Percentiles rank a stretch among this genome's conserved stretches.
Evolutionary conservation across 129 eudicot species (phyloP).

Genomic region (Pittosporum tobira): DNA sequence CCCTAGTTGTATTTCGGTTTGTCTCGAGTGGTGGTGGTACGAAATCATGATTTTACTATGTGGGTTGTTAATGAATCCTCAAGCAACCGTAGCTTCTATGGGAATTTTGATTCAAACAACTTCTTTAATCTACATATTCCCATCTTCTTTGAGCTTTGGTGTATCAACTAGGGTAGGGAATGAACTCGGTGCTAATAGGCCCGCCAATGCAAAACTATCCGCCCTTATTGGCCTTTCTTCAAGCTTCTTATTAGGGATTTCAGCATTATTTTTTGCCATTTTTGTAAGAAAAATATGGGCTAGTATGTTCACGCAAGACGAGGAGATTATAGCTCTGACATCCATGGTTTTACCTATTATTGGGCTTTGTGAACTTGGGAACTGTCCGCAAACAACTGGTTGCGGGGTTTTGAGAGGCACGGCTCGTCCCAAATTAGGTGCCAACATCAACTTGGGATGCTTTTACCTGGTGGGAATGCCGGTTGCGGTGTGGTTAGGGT

Average conservation of each 20-base stretch:
- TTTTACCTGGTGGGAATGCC: conserved; percentile 57
- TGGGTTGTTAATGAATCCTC: conserved; percentile 36
- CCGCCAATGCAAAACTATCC: conserved; percentile 28
- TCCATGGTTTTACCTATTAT: conserved; percentile 40
- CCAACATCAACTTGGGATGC: conserved; percentile 41
- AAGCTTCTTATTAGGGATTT: conserved; percentile 30
- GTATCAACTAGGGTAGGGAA: conserved; percentile 55
- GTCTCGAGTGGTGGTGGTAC: conserved; percentile 70
- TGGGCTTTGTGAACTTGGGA: conserved; percentile 55
- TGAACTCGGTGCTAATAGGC: conserved; percentile 39
- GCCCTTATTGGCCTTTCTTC: conserved; percentile 30
- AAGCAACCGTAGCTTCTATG: conserved; percentile 46
- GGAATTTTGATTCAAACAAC: conserved; percentile 57
- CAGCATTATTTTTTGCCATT: conserved; percentile 27
- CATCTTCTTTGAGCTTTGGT: conserved; percentile 47
- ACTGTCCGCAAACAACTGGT: conserved; percentile 52
- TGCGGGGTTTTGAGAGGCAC: conserved; percentile 53
- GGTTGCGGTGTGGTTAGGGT: conserved; percentile 33
- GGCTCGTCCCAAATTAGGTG: conserved; percentile 48
- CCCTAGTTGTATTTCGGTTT: conserved; percentile 51
- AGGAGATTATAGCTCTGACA: conserved; percentile 34
- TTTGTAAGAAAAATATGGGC: conserved; percentile 44
- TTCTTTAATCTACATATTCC: conserved; percentile 47
- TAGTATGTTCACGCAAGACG: conserved; percentile 35
- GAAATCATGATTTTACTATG: conserved; percentile 49